These are phyloP conservation scores for Malassezia sympodialis DNA, from an alignment of 1,284 basidiomycete species.

Conservation along the genomic window DNA sequence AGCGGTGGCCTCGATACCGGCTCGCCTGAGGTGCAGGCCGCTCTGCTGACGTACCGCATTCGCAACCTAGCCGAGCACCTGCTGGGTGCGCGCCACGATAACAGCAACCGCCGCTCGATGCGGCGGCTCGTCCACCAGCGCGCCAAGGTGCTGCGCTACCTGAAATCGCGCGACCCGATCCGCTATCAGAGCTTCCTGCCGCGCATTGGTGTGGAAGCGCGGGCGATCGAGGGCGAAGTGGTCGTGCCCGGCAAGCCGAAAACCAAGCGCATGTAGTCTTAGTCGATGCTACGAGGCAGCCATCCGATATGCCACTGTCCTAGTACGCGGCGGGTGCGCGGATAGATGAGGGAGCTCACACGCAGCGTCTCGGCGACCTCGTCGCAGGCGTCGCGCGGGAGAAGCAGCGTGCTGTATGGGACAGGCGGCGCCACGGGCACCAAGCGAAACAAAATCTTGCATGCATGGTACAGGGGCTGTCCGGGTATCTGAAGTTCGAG, in stretches of 20 bases:
- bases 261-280: conserved; percentile 17
- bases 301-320: conserved; percentile 15
- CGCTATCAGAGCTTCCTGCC: conserved; percentile 66
- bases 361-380: background rate
- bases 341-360: conserved; percentile 1
- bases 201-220: conserved; percentile 65
- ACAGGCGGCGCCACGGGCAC: background rate
- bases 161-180: conserved; percentile 59
- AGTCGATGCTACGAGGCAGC: conserved; percentile 11
- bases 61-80: conserved; percentile 71
- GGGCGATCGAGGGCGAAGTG: conserved; percentile 79
- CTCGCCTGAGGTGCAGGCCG: conserved; percentile 76
- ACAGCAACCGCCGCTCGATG: conserved; percentile 65
- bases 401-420: background rate
- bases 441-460: conserved; percentile 10
- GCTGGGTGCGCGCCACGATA: conserved; percentile 61
- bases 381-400: background rate
- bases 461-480: background rate
- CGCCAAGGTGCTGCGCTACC: conserved; percentile 71
- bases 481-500: conserved; percentile 1
- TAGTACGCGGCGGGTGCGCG: background rate
- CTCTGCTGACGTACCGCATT: conserved; percentile 74
- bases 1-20: conserved; percentile 67
- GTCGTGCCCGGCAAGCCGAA: conserved; percentile 45
- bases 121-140: conserved; percentile 68